Evolutionary conservation across 1,284 basidiomycete species (phyloP).

Genomic region (Chiua sp.): DNA sequence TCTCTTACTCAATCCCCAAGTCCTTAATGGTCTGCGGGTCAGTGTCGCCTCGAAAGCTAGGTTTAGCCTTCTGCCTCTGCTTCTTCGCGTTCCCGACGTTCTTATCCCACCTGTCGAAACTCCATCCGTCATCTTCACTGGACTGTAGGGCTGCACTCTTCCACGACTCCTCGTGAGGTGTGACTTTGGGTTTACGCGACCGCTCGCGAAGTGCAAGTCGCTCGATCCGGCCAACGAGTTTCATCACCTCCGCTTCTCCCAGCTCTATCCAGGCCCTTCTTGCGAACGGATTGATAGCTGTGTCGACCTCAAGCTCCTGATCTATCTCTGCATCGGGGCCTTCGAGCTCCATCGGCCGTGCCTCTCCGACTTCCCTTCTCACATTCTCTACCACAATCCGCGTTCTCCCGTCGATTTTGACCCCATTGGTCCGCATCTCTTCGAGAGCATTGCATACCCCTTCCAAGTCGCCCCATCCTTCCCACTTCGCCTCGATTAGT

Average conservation of each 20-base stretch:
- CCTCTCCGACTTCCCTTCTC: conserved; percentile 64
- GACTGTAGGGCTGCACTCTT: conserved; percentile 27
- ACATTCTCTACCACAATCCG: conserved; percentile 66
- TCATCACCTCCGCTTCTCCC: conserved; percentile 40
- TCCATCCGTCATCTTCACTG: conserved; percentile 31
- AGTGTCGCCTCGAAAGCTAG: too few relatives aligned
- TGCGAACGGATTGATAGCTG: conserved; percentile 21
- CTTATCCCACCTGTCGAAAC: conserved; percentile 34
- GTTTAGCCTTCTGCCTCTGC: too few relatives aligned
- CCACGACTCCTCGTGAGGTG: conserved; percentile 32
- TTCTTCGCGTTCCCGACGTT: neutral
- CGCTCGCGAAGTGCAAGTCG: conserved; percentile 36
- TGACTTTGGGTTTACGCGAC: conserved; percentile 16
- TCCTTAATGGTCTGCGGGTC: too few relatives aligned
- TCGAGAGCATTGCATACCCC: conserved; percentile 73
- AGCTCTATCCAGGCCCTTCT: conserved; percentile 23
- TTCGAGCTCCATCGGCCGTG: conserved; percentile 31
- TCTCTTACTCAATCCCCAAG: too few relatives aligned
- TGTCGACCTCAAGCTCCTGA: conserved; percentile 37
- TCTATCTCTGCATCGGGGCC: conserved; percentile 15
- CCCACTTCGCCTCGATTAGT: conserved; percentile 80
- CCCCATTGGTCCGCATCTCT: conserved; percentile 84
- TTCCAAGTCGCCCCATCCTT: conserved; percentile 77
- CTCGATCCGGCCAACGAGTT: conserved; percentile 45
- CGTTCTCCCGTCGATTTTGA: conserved; percentile 68